Base-by-base conservation (phyloP, 2,329 filamentous ascomycete species). In the Balansia obtecta region DNA sequence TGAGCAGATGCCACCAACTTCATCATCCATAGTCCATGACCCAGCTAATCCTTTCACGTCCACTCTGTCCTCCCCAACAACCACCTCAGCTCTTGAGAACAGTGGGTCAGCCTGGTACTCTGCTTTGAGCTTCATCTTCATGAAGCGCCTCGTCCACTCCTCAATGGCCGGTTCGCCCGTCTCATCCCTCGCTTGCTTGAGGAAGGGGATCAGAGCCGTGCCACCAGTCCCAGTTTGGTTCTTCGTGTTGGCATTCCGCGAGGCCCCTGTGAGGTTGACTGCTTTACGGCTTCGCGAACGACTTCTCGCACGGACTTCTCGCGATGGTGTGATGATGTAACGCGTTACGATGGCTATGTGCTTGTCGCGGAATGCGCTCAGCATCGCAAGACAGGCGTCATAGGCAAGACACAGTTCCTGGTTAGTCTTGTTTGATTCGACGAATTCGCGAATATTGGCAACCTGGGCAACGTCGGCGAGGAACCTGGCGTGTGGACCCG, bases 131-230 rank as follows among this genome's bases (percentile, higher is more conserved):
- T 74, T 70, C 38, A 75, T 68, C 58, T 70, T 76, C 75, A 81
- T 79, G 58, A 80, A 79, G 16, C 70, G 67, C 55, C 65, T 72
- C 0, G 78, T 75, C 81, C 80, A 84, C 48, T 73, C 70, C 58
- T 80, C 76, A 38, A 97, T 83, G 1, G 90, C 88, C 1, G 89
- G 88, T 66, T 97, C 91, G 15, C 88, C 87, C 0, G 93, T 98
- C 73, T 98, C 93, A 61, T 98, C 90, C 30, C 93, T 78, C 4
- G 93, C 93, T 68, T 98, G 93, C 68, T 97, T 96, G 54, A 98
- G 72, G 68, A 98, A 98, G 0, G 91, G 88, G 50, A 98, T 96
- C 51, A 98, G 72, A 0, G 90, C 87, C 0, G 93, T 97, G 15
- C 93, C 93, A 13, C 93, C 93, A 0, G 93, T 98, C 2, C 93